Conservation (phyloP, 176 grass and related monocot species). For the Elymus sibiricus region DNA sequence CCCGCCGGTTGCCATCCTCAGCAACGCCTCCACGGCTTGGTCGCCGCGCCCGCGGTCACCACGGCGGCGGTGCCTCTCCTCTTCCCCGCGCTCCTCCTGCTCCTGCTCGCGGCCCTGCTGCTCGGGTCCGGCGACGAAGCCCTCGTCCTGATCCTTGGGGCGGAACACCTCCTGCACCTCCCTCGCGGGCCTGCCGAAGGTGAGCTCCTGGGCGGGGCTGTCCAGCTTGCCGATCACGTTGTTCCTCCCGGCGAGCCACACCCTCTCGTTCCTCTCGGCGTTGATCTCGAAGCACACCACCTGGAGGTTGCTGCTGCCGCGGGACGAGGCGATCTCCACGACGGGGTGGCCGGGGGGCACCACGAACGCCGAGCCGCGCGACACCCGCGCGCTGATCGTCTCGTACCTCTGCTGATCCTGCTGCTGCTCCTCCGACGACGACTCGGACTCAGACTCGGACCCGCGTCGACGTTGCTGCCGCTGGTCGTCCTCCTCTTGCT, state of each 20-base stretch:
- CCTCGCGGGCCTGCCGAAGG: constrained; percentile 39
- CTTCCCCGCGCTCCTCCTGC: background rate
- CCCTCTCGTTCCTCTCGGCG: constrained; percentile 57
- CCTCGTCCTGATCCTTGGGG: constrained; percentile 26
- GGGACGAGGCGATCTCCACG: constrained; percentile 43
- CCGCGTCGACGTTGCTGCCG: background rate
- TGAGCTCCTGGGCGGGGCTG: constrained; percentile 58
- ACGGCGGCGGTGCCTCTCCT: background rate
- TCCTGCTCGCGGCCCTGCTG: too few relatives aligned
- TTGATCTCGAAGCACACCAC: constrained; percentile 64
- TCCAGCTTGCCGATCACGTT: constrained; percentile 58
- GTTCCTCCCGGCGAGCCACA: constrained; percentile 65
- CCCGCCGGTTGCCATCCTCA: constrained; percentile 20
- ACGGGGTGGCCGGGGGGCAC: constrained; percentile 65
- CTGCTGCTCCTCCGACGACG: background rate
- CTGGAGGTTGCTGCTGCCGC: constrained; percentile 51
- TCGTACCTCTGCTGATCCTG: constrained; percentile 29
- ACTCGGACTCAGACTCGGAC: background rate
- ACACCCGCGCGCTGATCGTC: constrained; percentile 31
- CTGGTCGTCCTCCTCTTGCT: background rate
- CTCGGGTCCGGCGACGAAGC: constrained; percentile 49
- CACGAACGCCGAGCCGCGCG: constrained; percentile 43
- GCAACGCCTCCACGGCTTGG: background rate
- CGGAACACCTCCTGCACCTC: constrained; percentile 69
- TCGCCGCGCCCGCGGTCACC: background rate